Evolutionary conservation across 176 grass and related monocot genomes (phyloP), one percentile per base, ranked within the genome.

Genomic region (Triticum urartu): DNA sequence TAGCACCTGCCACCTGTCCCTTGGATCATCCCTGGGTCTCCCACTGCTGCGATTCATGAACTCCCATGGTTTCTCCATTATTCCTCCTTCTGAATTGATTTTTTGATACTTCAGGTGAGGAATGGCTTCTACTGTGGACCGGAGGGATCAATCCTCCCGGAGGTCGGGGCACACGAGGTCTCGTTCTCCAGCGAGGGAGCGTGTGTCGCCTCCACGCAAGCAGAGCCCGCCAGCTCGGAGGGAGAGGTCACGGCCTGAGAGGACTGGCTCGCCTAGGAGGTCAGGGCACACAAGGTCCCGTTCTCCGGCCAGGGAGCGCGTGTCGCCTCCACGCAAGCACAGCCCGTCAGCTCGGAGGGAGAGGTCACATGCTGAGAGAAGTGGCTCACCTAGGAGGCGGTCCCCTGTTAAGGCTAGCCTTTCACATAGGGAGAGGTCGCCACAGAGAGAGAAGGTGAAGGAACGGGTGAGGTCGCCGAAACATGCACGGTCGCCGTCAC

Each of bases 111-210:
- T 64, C 86, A 91, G 89, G 81, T 84, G 15, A 75, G 81, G 39
- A 85, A 98, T 98, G 96, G 81, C 93, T 56, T 87, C 93, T 28
- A 89, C 79, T 24, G 84, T 98, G 76, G 92, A 93, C 26, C 71
- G 84, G 81, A 85, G 86, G 87, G 90, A 92, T 33, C 86, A 80
- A 52, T 67, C 81, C 74, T 67, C 78, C 68, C 74, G 86, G 36
- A 83, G 75, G 64, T 64, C 67, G 17, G 83, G 84, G 34, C 77
- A 59, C 77, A 68, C 68, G 85, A 80, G 85, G 63, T 90, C 90
- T 4, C 79, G 62, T 79, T 95, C 95, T 39, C 91, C 91, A 5
- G 64, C 83, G 24, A 91, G 90, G 85, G 88, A 82, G 30, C 91
- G 84, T 7, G 75, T 30, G 68, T 88, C 93, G 58, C 81, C 86